Base-by-base conservation (phyloP, 2,329 filamentous ascomycete genomes). In the Lasiodiplodia sp. region DNA sequence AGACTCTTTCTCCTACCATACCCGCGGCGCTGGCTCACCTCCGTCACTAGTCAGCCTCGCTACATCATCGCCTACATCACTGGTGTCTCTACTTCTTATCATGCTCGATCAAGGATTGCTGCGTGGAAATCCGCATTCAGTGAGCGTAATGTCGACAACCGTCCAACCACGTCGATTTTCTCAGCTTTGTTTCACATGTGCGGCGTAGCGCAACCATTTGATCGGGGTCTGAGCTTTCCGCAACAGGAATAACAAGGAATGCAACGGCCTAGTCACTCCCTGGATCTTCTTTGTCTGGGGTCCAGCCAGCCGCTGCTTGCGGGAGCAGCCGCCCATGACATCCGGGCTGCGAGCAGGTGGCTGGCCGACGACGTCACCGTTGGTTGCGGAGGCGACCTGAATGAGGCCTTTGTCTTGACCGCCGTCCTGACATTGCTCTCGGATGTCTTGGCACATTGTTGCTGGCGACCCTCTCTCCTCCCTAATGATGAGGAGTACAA, bases 11-110 rank as follows among this genome's bases (percentile, higher is more conserved):
- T 31, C 53, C 18, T 34, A 51, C n/a, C 14, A 18, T 14, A 12
- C 47, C 44, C 60, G 18, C n/a, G 2, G n/a, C 28, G 14, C 31
- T 21, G 47, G 44, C 23, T 23, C 60, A 8, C 18, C n/a, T 34
- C 18, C 25, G 18, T n/a, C 18, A 18, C 55, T 18, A n/a, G 10
- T 28, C 47, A 11, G 58, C 40, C 44, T 28, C 37, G n/a, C 60
- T 52, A 52, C 60, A 52, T 64, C 60, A 64, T 52, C 44, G 18
- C 12, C 44, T 37, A 64, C 60, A 64, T 64, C 60, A 64, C 21
- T 31, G 21, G 18, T 14, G 16, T 31, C 14, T n/a, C 28, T 25
- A 10, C 10, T 23, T 3, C 10, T 44, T 11, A 25, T 34, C 23
- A 34, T n/a, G 12, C 44, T 18, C 44, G 5, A 40, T 18, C 18